Evolutionary conservation across 2,329 filamentous ascomycete species (phyloP).

Genomic region (Sarocladium strictum): DNA sequence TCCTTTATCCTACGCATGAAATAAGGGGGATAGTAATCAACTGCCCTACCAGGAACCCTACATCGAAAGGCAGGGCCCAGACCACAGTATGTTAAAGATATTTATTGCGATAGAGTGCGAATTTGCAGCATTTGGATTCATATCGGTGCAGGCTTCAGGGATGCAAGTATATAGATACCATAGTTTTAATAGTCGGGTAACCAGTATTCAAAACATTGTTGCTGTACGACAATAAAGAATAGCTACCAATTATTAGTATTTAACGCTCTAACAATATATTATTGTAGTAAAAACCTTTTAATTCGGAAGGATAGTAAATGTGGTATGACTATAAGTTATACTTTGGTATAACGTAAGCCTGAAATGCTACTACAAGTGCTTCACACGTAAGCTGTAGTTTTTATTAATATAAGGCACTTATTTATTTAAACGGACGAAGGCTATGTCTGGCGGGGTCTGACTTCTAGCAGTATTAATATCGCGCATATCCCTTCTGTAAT

Average conservation of each 20-base stretch:
- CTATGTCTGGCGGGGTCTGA: neutral
- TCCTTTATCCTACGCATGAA: neutral
- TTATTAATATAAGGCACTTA: neutral
- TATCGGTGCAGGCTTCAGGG: neutral
- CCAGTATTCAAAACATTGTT: neutral
- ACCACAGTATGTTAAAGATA: neutral
- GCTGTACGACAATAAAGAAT: neutral
- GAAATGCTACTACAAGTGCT: neutral
- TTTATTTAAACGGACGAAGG: neutral
- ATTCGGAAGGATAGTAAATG: neutral
- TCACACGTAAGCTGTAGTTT: neutral
- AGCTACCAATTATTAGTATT: neutral
- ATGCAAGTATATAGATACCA: neutral
- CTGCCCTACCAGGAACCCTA: neutral
- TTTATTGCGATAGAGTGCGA: neutral
- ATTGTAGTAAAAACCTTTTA: neutral
- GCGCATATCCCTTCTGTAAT: neutral
- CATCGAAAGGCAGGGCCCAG: neutral
- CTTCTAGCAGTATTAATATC: neutral
- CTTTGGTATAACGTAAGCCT: neutral
- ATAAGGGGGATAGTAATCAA: neutral
- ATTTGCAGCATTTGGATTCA: neutral
- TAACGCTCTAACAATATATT: neutral
- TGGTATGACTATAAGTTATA: neutral
- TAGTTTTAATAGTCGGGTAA: neutral